phyloP scores from a whole-genome alignment of 1,139 yeast genomes.

The Yamadazyma trypodendri region DNA sequence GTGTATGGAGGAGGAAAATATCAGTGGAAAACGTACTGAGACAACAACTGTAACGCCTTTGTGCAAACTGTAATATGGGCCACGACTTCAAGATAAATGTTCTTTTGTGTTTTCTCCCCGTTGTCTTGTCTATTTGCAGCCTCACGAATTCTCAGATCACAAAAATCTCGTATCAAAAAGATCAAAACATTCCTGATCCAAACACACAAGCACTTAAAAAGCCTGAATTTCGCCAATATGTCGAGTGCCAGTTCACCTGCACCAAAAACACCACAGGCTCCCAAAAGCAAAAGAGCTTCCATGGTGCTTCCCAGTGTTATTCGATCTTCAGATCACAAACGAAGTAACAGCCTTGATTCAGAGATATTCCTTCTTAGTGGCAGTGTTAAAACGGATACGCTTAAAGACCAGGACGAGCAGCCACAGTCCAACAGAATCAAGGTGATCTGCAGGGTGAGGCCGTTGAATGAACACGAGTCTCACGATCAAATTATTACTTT shows the following conservation, averaged over 20 bases:
- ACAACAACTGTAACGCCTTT: no score
- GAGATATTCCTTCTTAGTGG: background rate
- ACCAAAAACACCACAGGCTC: conserved; percentile 1
- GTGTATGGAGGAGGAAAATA: background rate
- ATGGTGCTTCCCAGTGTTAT: background rate
- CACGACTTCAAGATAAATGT: no score
- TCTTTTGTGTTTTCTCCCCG: no score
- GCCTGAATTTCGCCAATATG: background rate
- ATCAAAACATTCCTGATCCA: conserved; percentile 1
- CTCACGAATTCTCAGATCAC: no score
- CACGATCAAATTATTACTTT: conserved; percentile 19
- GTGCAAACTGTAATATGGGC: no score
- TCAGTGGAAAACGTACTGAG: background rate
- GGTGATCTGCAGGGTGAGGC: conserved; percentile 68
- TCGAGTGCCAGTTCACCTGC: background rate
- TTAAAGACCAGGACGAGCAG: background rate
- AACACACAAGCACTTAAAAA: background rate
- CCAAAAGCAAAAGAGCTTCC: conserved; percentile 1
- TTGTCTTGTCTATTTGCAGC: no score
- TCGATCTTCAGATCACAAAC: background rate
- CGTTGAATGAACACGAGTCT: conserved; percentile 33
- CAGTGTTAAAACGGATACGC: background rate
- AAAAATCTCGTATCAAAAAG: background rate
- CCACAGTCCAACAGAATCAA: conserved; percentile 35
- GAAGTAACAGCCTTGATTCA: conserved; percentile 1